Conservation (phyloP, 2,329 filamentous ascomycete species). For the Paramyrothecium sp. region DNA sequence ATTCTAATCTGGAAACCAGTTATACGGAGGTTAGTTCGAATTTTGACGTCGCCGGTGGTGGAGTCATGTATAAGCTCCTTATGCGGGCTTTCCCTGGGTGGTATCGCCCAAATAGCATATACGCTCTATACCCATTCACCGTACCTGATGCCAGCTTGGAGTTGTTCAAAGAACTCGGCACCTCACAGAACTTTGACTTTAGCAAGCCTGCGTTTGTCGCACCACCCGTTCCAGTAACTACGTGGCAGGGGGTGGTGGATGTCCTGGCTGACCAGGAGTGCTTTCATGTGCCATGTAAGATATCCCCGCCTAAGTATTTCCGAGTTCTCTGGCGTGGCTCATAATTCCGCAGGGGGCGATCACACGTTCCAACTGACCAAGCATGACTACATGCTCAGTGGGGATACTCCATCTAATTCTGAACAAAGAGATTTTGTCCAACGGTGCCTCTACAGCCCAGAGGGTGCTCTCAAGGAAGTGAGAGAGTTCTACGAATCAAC, state of each 20-base stretch:
- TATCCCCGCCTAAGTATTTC: not conserved
- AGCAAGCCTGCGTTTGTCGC: constrained; percentile 14
- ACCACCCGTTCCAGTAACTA: constrained; percentile 14
- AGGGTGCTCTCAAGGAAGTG: constrained; percentile 13
- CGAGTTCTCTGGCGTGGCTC: no score
- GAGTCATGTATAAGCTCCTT: constrained; percentile 19
- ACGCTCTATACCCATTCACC: constrained; percentile 25
- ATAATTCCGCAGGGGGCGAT: constrained; percentile 14
- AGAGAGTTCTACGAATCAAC: constrained; percentile 16
- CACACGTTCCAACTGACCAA: constrained; percentile 19
- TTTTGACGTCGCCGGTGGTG: constrained; percentile 11
- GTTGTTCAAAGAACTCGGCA: constrained; percentile 14
- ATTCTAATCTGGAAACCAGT: not conserved
- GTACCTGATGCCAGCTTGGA: constrained; percentile 14
- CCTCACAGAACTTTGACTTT: constrained; percentile 17
- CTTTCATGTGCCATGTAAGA: constrained; percentile 26
- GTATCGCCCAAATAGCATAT: constrained; percentile 14
- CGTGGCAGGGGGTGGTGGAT: constrained; percentile 18
- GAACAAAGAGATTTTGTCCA: constrained; percentile 12
- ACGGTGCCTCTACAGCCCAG: constrained; percentile 14
- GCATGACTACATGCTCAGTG: constrained; percentile 18
- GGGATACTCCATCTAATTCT: constrained; percentile 11
- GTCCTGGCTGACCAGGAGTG: constrained; percentile 20
- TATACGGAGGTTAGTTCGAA: constrained; percentile 3
- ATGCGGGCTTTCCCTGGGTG: constrained; percentile 16